phyloP scores from a whole-genome alignment of 768 basidiomycete species.

The Suillus fuscotomentosus region DNA sequence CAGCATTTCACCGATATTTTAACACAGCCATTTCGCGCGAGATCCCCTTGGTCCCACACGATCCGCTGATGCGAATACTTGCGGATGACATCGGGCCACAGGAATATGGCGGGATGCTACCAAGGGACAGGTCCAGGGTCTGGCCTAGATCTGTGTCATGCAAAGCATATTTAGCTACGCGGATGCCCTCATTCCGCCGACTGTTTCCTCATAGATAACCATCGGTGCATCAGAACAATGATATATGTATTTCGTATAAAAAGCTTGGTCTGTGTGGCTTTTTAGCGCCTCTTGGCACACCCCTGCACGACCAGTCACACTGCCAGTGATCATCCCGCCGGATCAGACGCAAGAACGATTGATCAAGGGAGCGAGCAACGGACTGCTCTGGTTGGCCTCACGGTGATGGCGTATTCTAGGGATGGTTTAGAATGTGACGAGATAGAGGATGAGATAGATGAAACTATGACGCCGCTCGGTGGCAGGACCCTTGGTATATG shows the following conservation, averaged over 20 bases:
- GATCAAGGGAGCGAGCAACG: neutral
- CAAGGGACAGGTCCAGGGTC: neutral
- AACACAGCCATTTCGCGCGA: neutral
- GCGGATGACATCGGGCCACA: neutral
- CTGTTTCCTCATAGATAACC: neutral
- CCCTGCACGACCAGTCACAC: neutral
- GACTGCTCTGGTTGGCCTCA: neutral
- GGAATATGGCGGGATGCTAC: neutral
- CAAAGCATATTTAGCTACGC: constrained; percentile 1
- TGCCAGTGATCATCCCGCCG: neutral
- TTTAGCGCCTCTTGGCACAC: neutral
- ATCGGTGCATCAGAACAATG: neutral
- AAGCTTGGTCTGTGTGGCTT: neutral
- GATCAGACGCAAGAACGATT: neutral
- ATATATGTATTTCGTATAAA: neutral
- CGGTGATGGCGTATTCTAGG: neutral
- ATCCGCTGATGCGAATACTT: neutral
- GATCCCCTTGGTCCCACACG: neutral
- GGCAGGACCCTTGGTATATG: neutral
- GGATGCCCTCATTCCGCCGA: constrained; percentile 8
- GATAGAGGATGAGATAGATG: constrained; percentile 3
- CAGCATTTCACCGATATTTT: constrained; percentile 27
- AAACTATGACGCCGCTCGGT: constrained; percentile 3
- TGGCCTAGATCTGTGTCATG: neutral
- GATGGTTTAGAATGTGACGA: neutral